Evolutionary conservation across 1,139 yeast genomes (phyloP).

Genomic region (Pichia sp.): DNA sequence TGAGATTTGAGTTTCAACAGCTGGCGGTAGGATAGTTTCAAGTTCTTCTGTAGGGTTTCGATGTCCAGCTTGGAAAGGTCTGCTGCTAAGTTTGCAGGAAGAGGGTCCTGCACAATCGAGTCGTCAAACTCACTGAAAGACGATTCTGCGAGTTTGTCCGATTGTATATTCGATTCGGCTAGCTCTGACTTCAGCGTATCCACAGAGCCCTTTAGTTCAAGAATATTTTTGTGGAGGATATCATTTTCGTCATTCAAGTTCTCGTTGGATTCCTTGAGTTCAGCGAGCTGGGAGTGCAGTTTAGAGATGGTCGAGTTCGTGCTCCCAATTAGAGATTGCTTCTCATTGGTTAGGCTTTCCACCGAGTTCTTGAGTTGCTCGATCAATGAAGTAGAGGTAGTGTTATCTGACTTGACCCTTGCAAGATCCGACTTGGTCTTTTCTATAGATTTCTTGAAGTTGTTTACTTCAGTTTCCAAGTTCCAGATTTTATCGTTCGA

Average conservation of each 20-base stretch:
- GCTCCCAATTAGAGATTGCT: conserved; percentile 38
- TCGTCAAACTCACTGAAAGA: conserved; percentile 26
- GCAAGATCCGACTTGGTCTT: conserved; percentile 25
- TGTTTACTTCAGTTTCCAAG: conserved; percentile 35
- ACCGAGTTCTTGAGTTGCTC: conserved; percentile 42
- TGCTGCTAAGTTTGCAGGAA: conserved; percentile 26
- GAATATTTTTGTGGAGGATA: conserved; percentile 44
- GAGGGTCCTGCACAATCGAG: conserved; percentile 32
- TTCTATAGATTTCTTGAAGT: conserved; percentile 19
- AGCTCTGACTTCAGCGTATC: conserved; percentile 23
- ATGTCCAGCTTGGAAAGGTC: conserved; percentile 55
- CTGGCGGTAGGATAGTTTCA: conserved; percentile 62
- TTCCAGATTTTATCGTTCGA: conserved; percentile 77
- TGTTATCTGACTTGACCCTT: conserved; percentile 36
- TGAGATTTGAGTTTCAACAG: conserved; percentile 50
- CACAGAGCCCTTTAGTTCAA: conserved; percentile 31
- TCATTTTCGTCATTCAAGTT: conserved; percentile 66
- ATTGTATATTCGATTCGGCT: background rate
- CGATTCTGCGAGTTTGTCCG: conserved; percentile 6
- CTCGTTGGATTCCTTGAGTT: conserved; percentile 47
- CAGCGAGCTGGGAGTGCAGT: conserved; percentile 41
- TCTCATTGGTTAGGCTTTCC: conserved; percentile 46
- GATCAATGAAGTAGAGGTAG: conserved; percentile 24
- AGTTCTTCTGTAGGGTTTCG: conserved; percentile 64
- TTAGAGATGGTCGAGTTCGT: conserved; percentile 37